phyloP scores from a whole-genome alignment of 1,284 basidiomycete genomes.

The Tilletia indica region DNA sequence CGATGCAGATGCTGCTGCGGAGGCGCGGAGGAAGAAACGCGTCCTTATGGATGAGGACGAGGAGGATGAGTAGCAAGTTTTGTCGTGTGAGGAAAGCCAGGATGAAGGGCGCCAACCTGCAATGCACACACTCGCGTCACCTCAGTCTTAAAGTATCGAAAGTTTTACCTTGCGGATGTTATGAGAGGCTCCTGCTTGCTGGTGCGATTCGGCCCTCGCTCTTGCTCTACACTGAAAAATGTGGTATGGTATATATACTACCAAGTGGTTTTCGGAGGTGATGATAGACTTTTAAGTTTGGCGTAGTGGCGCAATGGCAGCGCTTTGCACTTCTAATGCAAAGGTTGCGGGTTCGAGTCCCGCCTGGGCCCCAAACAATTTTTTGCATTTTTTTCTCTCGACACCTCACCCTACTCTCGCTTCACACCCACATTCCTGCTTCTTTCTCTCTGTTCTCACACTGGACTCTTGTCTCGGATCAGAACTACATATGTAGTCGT shows the following conservation, averaged over 20 bases:
- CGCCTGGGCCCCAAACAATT: constrained; percentile 10
- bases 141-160: no score
- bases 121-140: no score
- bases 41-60: constrained; percentile 6
- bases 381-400: neutral
- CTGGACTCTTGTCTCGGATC: no score
- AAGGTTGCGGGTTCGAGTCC: constrained; percentile 16
- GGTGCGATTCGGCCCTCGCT: no score
- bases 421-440: no score
- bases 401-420: neutral
- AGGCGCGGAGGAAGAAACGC: neutral
- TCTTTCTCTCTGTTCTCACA: no score
- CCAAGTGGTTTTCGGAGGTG: neutral
- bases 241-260: neutral
- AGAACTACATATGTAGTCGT: no score
- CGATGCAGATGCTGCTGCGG: neutral
- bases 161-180: no score
- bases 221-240: no score
- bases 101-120: no score
- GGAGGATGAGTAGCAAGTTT: neutral
- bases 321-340: constrained; percentile 14
- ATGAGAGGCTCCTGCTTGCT: no score
- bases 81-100: no score
- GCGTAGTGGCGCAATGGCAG: constrained; percentile 16
- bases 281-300: neutral